Evolutionary conservation across 768 basidiomycete species (phyloP), one percentile per base, ranked within the genome.

Genomic region (Filobasidium floriforme): DNA sequence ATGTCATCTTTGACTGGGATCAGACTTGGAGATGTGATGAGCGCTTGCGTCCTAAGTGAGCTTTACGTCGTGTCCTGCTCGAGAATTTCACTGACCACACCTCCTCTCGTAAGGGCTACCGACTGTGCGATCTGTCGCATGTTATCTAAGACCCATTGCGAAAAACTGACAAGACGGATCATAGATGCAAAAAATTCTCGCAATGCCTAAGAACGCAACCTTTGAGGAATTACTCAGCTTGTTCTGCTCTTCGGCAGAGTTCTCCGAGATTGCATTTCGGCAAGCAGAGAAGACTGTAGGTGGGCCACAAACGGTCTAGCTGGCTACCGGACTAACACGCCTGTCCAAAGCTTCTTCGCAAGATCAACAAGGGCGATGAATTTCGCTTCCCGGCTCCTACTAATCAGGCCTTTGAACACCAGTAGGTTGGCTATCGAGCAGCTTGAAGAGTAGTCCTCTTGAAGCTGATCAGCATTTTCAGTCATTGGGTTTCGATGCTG

Each of bases 401-500:
- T 37, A 1, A 52, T n/a, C 9, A 61, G 43, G 2, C 22, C 32
- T 37, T 37, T 9, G 32, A 37, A 37, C 32, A 37, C 32, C 32
- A 37, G 32, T 37, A 9, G 9, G 32, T 37, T 37, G 32, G 9
- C 9, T 3, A 37, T 37, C 3, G n/a, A n/a, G n/a, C n/a, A 37
- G 9, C 9, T 37, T 9, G 32, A 37, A 37, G 9, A 37, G 9
- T 37, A 37, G 32, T 37, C 32, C 9, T 3, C 32, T 9, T n/a
- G n/a, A 9, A 37, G 32, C 32, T 37, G 32, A 37, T 37, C 32
- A 37, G 32, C 32, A n/a, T 37, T 4, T 24, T 24, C 46, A 75
- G 73, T 3, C 90, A 94, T 75, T 94, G 94, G 75, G 82, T 89
- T 11, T 86, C 89, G 75, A 74, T 93, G 7, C 80, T 92, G 49